phyloP scores from a whole-genome alignment of 2,329 filamentous ascomycete genomes.

The Pseudonectria buxi region DNA sequence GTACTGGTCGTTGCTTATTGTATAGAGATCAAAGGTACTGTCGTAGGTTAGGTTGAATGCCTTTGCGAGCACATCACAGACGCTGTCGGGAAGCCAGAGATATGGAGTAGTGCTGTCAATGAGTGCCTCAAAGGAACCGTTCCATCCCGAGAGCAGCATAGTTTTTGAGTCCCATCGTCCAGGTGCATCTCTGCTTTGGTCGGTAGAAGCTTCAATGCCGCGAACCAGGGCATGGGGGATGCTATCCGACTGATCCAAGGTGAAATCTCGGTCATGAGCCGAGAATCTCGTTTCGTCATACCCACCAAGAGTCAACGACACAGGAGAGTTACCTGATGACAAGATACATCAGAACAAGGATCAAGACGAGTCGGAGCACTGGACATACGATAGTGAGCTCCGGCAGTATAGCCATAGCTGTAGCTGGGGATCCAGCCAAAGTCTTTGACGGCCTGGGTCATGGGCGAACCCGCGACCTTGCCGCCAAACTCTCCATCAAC shows the following conservation, averaged over 20 bases:
- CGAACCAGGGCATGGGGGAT: conserved; percentile 54
- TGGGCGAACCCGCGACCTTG: conserved; percentile 42
- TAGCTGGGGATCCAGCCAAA: conserved; percentile 60
- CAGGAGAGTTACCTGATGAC: conserved; percentile 32
- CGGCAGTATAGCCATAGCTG: conserved; percentile 70
- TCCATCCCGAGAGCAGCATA: conserved; percentile 36
- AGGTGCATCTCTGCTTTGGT: conserved; percentile 22
- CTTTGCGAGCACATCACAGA: conserved; percentile 59
- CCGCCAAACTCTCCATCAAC: conserved; percentile 45
- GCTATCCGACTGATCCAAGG: conserved; percentile 45
- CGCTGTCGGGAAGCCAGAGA: conserved; percentile 52
- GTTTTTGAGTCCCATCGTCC: conserved; percentile 34
- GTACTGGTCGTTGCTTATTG: conserved; percentile 53
- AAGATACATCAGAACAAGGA: conserved; percentile 5
- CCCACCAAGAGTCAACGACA: conserved; percentile 62
- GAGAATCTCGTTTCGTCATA: conserved; percentile 59
- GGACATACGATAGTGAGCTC: conserved; percentile 61
- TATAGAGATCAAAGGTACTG: conserved; percentile 56
- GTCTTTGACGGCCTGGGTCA: conserved; percentile 52
- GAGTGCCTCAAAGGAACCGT: conserved; percentile 42
- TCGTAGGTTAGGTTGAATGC: conserved; percentile 61
- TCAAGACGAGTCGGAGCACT: not conserved
- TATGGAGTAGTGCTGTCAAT: conserved; percentile 61
- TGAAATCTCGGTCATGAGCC: conserved; percentile 54
- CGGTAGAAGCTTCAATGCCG: conserved; percentile 40